phyloP scores from a whole-genome alignment of 805 yeast species.

The Candida orba region DNA sequence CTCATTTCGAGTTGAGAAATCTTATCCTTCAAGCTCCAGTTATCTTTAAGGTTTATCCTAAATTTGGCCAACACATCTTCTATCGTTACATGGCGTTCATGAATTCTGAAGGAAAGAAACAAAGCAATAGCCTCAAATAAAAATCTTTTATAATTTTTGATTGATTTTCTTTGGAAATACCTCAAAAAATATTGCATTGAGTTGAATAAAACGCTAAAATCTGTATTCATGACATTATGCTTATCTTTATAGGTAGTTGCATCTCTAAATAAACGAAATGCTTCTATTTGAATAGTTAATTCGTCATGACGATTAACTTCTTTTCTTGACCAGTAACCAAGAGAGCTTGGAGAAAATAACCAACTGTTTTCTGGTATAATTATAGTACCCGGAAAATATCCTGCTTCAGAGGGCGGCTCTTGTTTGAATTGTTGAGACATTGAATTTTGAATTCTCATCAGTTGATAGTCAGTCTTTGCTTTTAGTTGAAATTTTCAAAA shows the following conservation, averaged over 20 bases:
- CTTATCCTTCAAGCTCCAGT: slow-evolving; percentile 14
- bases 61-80: slow-evolving; percentile 4
- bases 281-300: neutral
- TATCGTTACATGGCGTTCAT: slow-evolving; percentile 12
- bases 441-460: neutral
- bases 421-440: neutral
- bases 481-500: neutral
- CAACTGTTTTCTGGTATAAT: slow-evolving; percentile 14
- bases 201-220: slow-evolving; percentile 3
- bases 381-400: slow-evolving; percentile 16
- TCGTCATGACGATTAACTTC: slow-evolving; percentile 1
- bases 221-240: no score
- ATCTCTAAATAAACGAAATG: neutral
- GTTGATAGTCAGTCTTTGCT: neutral
- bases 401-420: neutral
- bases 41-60: slow-evolving; percentile 1
- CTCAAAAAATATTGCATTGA: slow-evolving; percentile 14
- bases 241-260: neutral
- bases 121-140: slow-evolving; percentile 6
- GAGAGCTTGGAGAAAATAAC: slow-evolving; percentile 11
- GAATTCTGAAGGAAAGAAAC: slow-evolving; percentile 16
- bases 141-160: slow-evolving; percentile 1
- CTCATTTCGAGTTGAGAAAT: slow-evolving; percentile 11
- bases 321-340: slow-evolving; percentile 1
- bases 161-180: slow-evolving; percentile 16